These are phyloP conservation scores for Dactylellina drechsleri DNA, from an alignment of 2,329 filamentous ascomycete species.

Conservation along the genomic window DNA sequence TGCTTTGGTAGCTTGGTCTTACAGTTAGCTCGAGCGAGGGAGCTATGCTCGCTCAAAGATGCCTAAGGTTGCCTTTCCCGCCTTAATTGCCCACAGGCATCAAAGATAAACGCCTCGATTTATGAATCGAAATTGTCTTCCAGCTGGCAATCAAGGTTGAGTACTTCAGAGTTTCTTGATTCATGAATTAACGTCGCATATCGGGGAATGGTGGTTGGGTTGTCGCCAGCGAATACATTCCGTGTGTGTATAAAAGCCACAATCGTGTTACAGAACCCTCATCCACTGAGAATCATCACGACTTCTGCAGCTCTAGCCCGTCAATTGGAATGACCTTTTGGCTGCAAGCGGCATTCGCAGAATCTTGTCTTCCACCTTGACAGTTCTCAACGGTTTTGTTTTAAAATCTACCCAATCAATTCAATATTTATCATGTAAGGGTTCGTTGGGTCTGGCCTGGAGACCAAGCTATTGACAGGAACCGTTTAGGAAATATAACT, in stretches of 20 bases:
- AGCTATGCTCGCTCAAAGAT: conserved; percentile 10
- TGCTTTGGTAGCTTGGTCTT: conserved; percentile 27
- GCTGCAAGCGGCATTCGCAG: conserved; percentile 24
- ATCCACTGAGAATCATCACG: conserved; percentile 5
- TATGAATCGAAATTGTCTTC: neutral
- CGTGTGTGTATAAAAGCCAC: conserved; percentile 36
- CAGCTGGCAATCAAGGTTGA: conserved; percentile 4
- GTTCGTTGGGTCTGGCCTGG: conserved; percentile 5
- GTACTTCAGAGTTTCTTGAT: conserved; percentile 22
- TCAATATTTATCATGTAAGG: neutral
- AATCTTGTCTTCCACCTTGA: conserved; percentile 24
- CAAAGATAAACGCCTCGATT: conserved; percentile 1
- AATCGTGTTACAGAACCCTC: conserved; percentile 15
- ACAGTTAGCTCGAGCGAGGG: conserved; percentile 21
- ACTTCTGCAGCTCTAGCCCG: neutral
- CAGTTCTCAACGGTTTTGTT: conserved; percentile 40
- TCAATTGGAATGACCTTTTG: conserved; percentile 36
- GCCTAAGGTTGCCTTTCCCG: conserved; percentile 21
- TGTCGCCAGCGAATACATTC: conserved; percentile 54
- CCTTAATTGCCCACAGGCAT: neutral
- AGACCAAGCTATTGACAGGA: conserved; percentile 32
- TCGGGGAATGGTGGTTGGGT: conserved; percentile 46
- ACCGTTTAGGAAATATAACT: conserved; percentile 27
- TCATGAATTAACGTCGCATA: conserved; percentile 14
- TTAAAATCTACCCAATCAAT: conserved; percentile 1